Conservation (phyloP, 345 rosid genomes). For the Sisymbrium irio region DNA sequence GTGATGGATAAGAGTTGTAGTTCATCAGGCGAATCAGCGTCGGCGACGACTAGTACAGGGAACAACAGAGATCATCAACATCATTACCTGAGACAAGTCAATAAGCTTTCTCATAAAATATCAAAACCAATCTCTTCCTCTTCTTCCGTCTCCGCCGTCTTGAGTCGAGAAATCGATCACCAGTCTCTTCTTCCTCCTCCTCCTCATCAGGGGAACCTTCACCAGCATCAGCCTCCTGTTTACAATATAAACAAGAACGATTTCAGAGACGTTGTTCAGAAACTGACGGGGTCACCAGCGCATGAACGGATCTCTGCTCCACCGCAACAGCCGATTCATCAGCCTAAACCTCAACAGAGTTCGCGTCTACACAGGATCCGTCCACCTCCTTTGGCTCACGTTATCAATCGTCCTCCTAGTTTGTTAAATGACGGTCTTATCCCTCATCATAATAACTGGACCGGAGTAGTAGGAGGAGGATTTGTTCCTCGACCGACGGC, state of each 20-base stretch:
- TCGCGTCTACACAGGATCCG: constrained; percentile 91
- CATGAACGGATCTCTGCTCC: constrained; percentile 75
- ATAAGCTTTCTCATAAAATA: constrained; percentile 83
- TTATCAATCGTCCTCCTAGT: constrained; percentile 67
- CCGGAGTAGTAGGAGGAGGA: not conserved
- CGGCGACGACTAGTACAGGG: constrained; percentile 13
- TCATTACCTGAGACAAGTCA: constrained; percentile 62
- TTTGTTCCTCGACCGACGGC: constrained; percentile 42
- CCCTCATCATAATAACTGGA: constrained; percentile 24
- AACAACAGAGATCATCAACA: constrained; percentile 43
- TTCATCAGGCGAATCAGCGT: constrained; percentile 45
- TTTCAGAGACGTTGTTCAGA: constrained; percentile 91
- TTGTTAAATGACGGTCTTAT: constrained; percentile 41
- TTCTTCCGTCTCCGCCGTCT: not conserved
- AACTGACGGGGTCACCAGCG: constrained; percentile 89
- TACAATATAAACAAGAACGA: constrained; percentile 92
- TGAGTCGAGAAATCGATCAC: constrained; percentile 46
- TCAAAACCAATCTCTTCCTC: constrained; percentile 47
- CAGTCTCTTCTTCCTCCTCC: constrained; percentile 1
- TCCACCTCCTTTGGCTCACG: constrained; percentile 79
- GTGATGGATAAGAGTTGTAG: constrained; percentile 60
- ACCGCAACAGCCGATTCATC: constrained; percentile 55
- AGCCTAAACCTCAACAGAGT: constrained; percentile 63
- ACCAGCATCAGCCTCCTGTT: constrained; percentile 79
- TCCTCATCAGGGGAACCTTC: constrained; percentile 34